Base-by-base conservation (phyloP, 176 grass and related monocot genomes). In the Zoysia japonica region DNA sequence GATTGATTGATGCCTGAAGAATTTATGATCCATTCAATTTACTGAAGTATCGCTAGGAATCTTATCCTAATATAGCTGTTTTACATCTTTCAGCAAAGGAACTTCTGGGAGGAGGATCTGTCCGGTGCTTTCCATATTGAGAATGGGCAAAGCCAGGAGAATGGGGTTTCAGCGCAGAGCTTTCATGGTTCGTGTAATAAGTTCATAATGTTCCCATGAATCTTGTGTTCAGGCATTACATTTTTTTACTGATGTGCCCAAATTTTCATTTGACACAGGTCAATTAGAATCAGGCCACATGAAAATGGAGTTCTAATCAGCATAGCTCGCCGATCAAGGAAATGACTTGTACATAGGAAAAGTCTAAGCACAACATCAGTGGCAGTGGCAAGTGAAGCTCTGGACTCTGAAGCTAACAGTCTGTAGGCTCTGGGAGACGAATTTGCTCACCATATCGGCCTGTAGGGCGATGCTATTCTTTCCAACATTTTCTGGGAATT, bases 101-200 rank as follows among this genome's bases (percentile, higher is more conserved):
- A 85, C 66, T 89, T 88, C 66, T 99, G 96, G 96, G 96, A 99
- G 78, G 90, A 88, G 39, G 88, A 99, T 83, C 88, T 99, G 4
- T 86, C 87, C 40, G 91, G 59, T 40, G 88, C 87, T 12, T 76
- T 92, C 83, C 96, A 83, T 19, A 82, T 99, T 5, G 86, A 93
- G 16, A 84, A 88, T 10, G 84, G 76, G 3, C 88, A 89, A 41
- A 79, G 62, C 59, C 86, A 87, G 56, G 86, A 81, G 57, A 77
- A 81, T 3, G 82, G 59, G 43, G 70, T 77, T 47, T 89, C 90
- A 42, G 82, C 85, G 17, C 85, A 80, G 72, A 90, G 75, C 82
- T 97, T 92, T 39, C 82, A 88, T 37, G 87, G 87, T 88, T 38
- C 2, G 78, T 87, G 0, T 28, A 0, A 55, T 16, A 11, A 17